Percentiles rank a stretch among this genome's conserved stretches.
Conservation (phyloP, 352 stramenopile species). For the Globisporangium cederbergense region DNA sequence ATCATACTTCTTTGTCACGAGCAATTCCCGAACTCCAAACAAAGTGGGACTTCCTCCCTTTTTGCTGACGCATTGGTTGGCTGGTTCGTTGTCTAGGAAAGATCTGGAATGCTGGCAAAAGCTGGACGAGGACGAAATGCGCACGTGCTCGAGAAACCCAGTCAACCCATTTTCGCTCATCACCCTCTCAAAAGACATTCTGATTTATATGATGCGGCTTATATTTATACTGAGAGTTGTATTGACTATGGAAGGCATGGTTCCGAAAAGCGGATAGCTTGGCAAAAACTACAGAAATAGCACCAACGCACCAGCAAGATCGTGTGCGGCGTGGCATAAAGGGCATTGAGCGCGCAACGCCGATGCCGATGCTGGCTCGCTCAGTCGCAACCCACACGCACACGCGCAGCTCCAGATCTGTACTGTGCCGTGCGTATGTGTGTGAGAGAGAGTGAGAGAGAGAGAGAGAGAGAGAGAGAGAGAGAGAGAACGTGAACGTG, state of each 20-base stretch:
- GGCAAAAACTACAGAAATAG: background rate
- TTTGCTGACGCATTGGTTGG: slow-evolving; percentile 6
- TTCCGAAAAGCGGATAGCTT: background rate
- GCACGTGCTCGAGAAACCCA: slow-evolving; percentile 4
- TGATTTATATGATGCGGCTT: background rate
- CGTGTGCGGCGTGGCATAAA: too few species aligned
- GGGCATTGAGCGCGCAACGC: too few species aligned
- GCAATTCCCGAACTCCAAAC: background rate
- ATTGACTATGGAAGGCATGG: background rate
- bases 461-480: too few species aligned
- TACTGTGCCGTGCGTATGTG: too few species aligned
- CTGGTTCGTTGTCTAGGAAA: background rate
- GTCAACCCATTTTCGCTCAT: slow-evolving; percentile 7
- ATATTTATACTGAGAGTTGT: background rate
- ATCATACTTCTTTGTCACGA: background rate
- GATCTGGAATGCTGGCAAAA: background rate
- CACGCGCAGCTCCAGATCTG: too few species aligned
- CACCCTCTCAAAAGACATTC: background rate
- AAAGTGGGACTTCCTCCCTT: slow-evolving; percentile 2
- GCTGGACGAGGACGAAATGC: background rate
- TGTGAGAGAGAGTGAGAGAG: background rate
- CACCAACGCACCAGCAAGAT: too few species aligned
- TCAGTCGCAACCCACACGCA: too few species aligned
- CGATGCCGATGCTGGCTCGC: too few species aligned
- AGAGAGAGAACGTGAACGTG: too few species aligned